Evolutionary conservation across 805 yeast genomes (phyloP).

Genomic region (Candida piceae): DNA sequence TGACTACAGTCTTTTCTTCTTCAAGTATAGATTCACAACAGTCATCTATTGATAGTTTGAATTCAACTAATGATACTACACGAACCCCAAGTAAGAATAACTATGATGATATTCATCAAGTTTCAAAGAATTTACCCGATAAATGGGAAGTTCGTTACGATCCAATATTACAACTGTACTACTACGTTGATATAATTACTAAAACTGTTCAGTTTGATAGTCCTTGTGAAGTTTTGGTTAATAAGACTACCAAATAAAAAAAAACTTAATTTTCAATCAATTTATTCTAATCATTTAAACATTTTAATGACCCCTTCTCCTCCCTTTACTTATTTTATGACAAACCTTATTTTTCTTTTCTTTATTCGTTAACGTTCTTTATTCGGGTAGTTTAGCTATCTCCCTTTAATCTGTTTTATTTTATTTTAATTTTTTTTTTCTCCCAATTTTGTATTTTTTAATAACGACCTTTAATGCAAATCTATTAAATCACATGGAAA

Average conservation of each 20-base stretch:
- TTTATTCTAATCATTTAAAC: too few species aligned
- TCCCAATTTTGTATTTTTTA: too few species aligned
- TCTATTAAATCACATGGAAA: background rate
- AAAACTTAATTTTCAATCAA: too few species aligned
- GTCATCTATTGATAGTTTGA: background rate
- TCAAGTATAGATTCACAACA: background rate
- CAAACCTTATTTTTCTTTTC: too few species aligned
- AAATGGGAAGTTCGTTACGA: constrained; percentile 35
- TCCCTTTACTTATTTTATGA: too few species aligned
- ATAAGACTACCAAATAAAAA: too few species aligned
- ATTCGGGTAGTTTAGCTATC: too few species aligned
- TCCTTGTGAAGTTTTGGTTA: constrained; percentile 37
- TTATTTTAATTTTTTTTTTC: too few species aligned
- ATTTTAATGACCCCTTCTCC: too few species aligned
- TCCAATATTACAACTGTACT: constrained; percentile 34
- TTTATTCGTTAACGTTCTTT: too few species aligned
- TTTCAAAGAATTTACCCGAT: constrained; percentile 17
- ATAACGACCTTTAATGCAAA: too few species aligned
- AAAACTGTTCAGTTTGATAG: constrained; percentile 38
- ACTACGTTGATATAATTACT: constrained; percentile 33
- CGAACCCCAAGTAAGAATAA: background rate
- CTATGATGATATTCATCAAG: constrained; percentile 1
- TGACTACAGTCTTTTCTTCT: background rate
- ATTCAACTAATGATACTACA: background rate
- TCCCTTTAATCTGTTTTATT: too few species aligned